Evolutionary conservation across 305 asterid genomes (phyloP).

Genomic region (Rubia balearica): DNA sequence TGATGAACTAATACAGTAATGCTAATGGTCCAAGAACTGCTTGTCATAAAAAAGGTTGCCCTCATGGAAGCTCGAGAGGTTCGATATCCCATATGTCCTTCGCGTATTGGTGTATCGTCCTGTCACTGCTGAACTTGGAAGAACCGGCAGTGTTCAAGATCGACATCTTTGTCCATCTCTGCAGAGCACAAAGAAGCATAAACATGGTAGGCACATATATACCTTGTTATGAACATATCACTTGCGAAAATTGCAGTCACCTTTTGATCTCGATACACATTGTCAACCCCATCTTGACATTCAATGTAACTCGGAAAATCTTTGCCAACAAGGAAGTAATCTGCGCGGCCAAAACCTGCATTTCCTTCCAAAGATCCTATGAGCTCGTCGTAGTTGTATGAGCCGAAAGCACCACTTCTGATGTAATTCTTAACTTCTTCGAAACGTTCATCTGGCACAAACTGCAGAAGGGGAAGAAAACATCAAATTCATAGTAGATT

Average conservation of each 20-base stretch:
- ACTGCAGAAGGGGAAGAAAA: conserved; percentile 38
- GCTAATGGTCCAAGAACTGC: neutral
- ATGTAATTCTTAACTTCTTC: conserved; percentile 71
- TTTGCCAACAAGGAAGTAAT: conserved; percentile 93
- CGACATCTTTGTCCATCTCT: conserved; percentile 90
- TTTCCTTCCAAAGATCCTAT: conserved; percentile 89
- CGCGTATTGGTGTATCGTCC: conserved; percentile 82
- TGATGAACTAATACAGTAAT: too few species aligned
- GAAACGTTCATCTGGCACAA: conserved; percentile 66
- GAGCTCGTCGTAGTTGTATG: conserved; percentile 48
- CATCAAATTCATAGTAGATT: neutral
- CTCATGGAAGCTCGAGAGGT: conserved; percentile 36
- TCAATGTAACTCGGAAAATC: conserved; percentile 90
- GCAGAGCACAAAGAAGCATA: conserved; percentile 22
- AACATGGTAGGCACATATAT: conserved; percentile 9
- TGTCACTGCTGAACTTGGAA: conserved; percentile 88
- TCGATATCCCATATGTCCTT: conserved; percentile 71
- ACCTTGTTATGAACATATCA: neutral
- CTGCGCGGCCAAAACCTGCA: conserved; percentile 79
- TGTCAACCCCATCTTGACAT: conserved; percentile 91
- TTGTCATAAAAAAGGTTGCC: neutral
- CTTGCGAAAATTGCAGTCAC: conserved; percentile 24
- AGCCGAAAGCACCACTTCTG: conserved; percentile 72
- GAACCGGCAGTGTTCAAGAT: conserved; percentile 90
- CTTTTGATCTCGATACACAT: conserved; percentile 66